Percentiles rank a stretch among this genome's conserved stretches.
phyloP scores from a whole-genome alignment of 2,329 filamentous ascomycete species.

The Colletotrichum limetticola region DNA sequence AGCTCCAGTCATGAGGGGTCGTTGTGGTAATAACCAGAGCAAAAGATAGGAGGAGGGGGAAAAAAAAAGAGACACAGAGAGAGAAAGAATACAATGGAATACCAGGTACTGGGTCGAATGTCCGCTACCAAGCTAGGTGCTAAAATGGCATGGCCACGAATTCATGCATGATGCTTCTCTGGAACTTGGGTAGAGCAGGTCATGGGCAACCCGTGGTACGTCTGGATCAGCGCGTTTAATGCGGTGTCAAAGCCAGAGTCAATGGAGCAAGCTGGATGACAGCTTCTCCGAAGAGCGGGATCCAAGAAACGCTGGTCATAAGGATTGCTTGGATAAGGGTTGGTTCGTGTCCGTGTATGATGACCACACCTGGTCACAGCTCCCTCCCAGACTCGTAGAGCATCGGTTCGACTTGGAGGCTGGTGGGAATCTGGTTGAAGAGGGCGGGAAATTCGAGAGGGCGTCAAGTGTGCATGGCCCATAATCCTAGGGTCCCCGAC shows the following conservation, averaged over 20 bases:
- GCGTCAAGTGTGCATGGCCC: slow-evolving; percentile 31
- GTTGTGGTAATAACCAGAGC: neutral
- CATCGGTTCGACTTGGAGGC: slow-evolving; percentile 15
- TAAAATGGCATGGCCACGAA: slow-evolving; percentile 55
- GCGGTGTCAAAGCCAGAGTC: slow-evolving; percentile 21
- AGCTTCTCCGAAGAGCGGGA: slow-evolving; percentile 21
- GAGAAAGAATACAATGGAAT: slow-evolving; percentile 38
- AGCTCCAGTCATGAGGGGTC: slow-evolving; percentile 23
- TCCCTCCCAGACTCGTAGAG: slow-evolving; percentile 8
- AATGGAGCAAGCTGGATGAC: slow-evolving; percentile 26
- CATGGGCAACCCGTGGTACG: slow-evolving; percentile 37
- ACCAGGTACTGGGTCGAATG: slow-evolving; percentile 47
- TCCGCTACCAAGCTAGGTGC: slow-evolving; percentile 42
- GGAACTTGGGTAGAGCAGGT: slow-evolving; percentile 42
- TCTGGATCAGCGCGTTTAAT: slow-evolving; percentile 43
- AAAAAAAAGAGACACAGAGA: neutral
- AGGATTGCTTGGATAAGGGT: slow-evolving; percentile 6
- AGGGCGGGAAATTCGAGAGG: slow-evolving; percentile 9
- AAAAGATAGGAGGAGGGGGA: neutral
- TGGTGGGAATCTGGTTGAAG: slow-evolving; percentile 14
- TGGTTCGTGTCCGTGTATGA: slow-evolving; percentile 30
- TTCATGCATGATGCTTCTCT: slow-evolving; percentile 52
- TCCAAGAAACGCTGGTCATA: slow-evolving; percentile 15
- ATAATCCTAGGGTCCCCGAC: slow-evolving; percentile 23
- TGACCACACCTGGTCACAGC: slow-evolving; percentile 29